These are phyloP conservation scores for Acacia melanoxylon DNA, from an alignment of 306 rosid genomes.

Conservation along the genomic window DNA sequence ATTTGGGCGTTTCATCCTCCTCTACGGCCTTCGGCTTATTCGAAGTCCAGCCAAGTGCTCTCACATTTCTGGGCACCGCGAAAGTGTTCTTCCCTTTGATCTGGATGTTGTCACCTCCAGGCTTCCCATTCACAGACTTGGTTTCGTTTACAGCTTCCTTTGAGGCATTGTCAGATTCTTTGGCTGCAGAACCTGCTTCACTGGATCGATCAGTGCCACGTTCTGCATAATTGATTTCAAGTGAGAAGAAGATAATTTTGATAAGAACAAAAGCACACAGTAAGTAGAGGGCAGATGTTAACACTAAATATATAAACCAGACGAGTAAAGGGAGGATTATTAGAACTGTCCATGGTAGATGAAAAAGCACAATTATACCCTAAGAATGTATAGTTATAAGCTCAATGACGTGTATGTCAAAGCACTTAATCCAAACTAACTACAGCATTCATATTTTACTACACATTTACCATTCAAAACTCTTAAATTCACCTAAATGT, in stretches of 20 bases:
- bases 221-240: conserved; percentile 35
- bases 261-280: conserved; percentile 11
- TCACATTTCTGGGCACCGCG: conserved; percentile 76
- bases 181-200: conserved; percentile 40
- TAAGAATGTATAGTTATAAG: background rate
- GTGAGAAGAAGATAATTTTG: background rate
- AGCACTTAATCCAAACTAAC: conserved; percentile 9
- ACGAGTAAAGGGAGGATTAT: conserved; percentile 9
- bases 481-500: background rate
- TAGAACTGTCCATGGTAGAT: background rate
- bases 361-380: background rate
- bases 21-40: conserved; percentile 54
- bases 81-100: conserved; percentile 85
- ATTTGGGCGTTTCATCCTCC: conserved; percentile 71
- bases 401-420: background rate
- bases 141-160: conserved; percentile 44
- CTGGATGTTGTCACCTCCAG: conserved; percentile 47
- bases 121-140: conserved; percentile 36
- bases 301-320: background rate
- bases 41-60: conserved; percentile 54
- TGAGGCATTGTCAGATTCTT: conserved; percentile 44
- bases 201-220: conserved; percentile 32
- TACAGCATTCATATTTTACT: conserved; percentile 1
- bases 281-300: background rate
- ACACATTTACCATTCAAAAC: background rate